Conservation (phyloP, 148 eudicot genomes). For the Cornus controversa region DNA sequence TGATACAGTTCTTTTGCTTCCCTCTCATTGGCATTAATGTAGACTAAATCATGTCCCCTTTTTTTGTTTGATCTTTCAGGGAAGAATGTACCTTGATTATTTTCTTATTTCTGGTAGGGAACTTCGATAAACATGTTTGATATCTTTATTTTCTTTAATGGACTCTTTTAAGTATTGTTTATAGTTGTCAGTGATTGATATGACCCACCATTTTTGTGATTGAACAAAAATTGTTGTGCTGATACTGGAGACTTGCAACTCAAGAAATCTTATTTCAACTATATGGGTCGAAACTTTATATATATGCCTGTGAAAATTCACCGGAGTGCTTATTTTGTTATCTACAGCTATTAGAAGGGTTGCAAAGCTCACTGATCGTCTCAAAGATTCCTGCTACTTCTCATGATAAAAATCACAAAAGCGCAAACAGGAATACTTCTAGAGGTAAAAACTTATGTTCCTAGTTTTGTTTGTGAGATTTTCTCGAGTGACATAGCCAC, state of each 20-base stretch:
- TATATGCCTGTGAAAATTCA: background rate
- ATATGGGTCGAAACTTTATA: background rate
- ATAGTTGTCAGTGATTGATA: too few species aligned
- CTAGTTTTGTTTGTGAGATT: background rate
- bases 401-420: conserved; percentile 60
- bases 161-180: too few species aligned
- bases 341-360: conserved; percentile 78
- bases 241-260: background rate
- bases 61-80: background rate
- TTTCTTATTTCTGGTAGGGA: background rate
- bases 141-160: too few species aligned
- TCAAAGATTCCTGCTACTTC: conserved; percentile 67
- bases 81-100: background rate
- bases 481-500: background rate
- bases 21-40: background rate
- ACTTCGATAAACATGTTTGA: background rate
- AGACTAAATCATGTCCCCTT: too few species aligned
- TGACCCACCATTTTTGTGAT: background rate
- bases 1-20: background rate
- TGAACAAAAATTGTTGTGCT: background rate
- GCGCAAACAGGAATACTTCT: conserved; percentile 38
- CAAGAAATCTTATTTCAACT: background rate
- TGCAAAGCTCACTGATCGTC: conserved; percentile 71
- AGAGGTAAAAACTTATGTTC: conserved; percentile 35
- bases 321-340: conserved; percentile 6